Base-by-base conservation (phyloP, 306 rosid species). In the Ormosia emarginata region DNA sequence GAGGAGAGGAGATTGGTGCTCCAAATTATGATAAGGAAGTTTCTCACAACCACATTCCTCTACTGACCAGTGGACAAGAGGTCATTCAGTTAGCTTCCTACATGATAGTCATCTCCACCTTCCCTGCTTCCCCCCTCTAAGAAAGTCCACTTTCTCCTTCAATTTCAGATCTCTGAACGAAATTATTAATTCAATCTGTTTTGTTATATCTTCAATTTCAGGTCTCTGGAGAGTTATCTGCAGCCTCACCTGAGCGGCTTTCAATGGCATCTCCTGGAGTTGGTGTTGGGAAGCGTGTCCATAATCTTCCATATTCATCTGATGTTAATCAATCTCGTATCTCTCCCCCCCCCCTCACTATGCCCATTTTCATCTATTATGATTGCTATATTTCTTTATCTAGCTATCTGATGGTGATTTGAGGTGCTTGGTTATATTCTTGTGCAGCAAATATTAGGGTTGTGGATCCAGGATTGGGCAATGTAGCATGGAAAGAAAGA, bases 401-500 rank as follows among this genome's bases (percentile, higher is more conserved):
- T 70, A 46, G 34, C 84, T 66, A 39, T 72, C 58, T 5, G 52
- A 67, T 83, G 11, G 59, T 80, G 86, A 83, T 79, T 59, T 68
- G 78, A 75, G 56, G 67, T 81, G 58, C 34, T 41, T 77, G 62
- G 41, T 68, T 77, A 49, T 57, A 34, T 75, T 81, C 30, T 8
- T 43, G 12, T 84, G 87, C 95, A 95, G 99, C 93, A 47, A 93
- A 89, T 82, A 77, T 87, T 61, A 88, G 94, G 88, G 89, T 47
- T 14, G 90, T 86, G 87, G 98, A 95, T 71, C 88, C 98, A 0
- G 94, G 97, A 64, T 79, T 88, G 50, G 94, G 94, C 15, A 95
- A 92, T 81, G 99, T 95, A 65, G 99, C 98, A 2, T 95, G 99
- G 99, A 95, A 89, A 88, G 99, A 95, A 91, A 89, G 99, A 85